Evolutionary conservation across 192 early-diverging fungal genomes (phyloP).

Genomic region (Lunasporangiospora selenospora): DNA sequence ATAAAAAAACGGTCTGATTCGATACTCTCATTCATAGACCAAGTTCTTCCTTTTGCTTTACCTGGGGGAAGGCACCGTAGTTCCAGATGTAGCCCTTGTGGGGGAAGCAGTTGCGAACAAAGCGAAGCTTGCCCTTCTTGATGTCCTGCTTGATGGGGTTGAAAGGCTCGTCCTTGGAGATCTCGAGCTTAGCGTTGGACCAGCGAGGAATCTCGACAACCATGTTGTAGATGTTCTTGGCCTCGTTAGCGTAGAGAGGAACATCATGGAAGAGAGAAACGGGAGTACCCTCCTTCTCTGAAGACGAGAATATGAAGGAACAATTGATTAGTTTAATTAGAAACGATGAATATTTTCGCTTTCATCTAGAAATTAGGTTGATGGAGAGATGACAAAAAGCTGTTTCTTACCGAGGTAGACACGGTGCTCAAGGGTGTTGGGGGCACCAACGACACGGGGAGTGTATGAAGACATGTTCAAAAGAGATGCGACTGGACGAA

Average conservation of each 20-base stretch:
- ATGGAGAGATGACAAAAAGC: slow-evolving; percentile 2
- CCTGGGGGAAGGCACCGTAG: slow-evolving; percentile 98
- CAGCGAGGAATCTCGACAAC: slow-evolving; percentile 98
- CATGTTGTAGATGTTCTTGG: slow-evolving; percentile 96
- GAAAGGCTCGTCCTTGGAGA: slow-evolving; percentile 93
- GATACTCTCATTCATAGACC: neutral
- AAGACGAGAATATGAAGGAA: slow-evolving; percentile 49
- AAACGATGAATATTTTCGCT: neutral
- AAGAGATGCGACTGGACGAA: slow-evolving; percentile 5
- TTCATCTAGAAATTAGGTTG: neutral
- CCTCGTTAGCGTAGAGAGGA: slow-evolving; percentile 89
- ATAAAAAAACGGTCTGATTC: neutral
- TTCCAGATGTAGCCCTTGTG: slow-evolving; percentile 99
- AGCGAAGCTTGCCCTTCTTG: slow-evolving; percentile 99
- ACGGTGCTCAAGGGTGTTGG: slow-evolving; percentile 90
- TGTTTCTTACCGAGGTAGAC: slow-evolving; percentile 77
- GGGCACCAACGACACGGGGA: slow-evolving; percentile 83
- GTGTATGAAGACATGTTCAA: slow-evolving; percentile 70
- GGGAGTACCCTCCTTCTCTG: slow-evolving; percentile 82
- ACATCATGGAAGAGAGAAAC: slow-evolving; percentile 98
- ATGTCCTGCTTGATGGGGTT: slow-evolving; percentile 99
- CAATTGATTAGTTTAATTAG: neutral
- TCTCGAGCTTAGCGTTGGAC: slow-evolving; percentile 99
- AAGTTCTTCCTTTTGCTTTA: slow-evolving; percentile 16
- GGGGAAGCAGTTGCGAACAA: slow-evolving; percentile 98